Percentiles rank a stretch among this genome's conserved stretches.
phyloP scores from a whole-genome alignment of 768 basidiomycete genomes.

The Mycena polygramma region DNA sequence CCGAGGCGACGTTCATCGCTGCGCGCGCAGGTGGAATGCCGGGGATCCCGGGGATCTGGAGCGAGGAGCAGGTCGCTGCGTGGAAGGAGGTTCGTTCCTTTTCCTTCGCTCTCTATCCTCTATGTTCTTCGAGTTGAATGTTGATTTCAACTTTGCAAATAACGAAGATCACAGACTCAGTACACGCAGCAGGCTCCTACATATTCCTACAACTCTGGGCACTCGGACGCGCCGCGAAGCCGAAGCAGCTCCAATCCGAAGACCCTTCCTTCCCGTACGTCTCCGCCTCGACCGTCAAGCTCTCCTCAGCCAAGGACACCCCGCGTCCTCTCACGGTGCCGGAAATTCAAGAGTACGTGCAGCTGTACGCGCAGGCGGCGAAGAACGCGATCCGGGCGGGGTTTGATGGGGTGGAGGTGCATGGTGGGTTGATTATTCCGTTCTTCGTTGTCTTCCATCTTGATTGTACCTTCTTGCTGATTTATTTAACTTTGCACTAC shows the following conservation, averaged over 20 bases:
- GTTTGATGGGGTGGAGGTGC: conserved; percentile 54
- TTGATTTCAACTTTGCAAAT: no score
- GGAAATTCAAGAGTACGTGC: conserved; percentile 52
- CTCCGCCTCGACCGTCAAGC: conserved; percentile 41
- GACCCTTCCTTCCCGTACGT: conserved; percentile 41
- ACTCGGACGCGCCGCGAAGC: conserved; percentile 51
- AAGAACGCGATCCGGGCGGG: conserved; percentile 46
- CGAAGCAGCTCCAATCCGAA: conserved; percentile 44
- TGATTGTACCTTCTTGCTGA: no score
- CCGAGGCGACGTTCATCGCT: conserved; percentile 58
- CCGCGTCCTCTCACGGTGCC: conserved; percentile 36
- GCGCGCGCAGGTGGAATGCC: conserved; percentile 49
- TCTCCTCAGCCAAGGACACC: conserved; percentile 31
- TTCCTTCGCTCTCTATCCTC: background rate
- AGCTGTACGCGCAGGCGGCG: conserved; percentile 48
- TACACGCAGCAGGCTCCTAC: conserved; percentile 61
- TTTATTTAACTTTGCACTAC: background rate
- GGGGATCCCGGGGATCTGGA: conserved; percentile 42
- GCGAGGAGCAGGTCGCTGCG: conserved; percentile 50
- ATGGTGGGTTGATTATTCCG: conserved; percentile 39
- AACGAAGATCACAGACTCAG: conserved; percentile 58
- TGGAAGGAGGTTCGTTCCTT: conserved; percentile 55
- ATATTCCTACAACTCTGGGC: conserved; percentile 64
- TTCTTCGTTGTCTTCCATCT: background rate
- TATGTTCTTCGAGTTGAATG: no score